Percentiles rank a stretch among this genome's conserved stretches.
These are phyloP conservation scores for Camellia oleifera DNA, from an alignment of 179 eudicot species.

Conservation along the genomic window DNA sequence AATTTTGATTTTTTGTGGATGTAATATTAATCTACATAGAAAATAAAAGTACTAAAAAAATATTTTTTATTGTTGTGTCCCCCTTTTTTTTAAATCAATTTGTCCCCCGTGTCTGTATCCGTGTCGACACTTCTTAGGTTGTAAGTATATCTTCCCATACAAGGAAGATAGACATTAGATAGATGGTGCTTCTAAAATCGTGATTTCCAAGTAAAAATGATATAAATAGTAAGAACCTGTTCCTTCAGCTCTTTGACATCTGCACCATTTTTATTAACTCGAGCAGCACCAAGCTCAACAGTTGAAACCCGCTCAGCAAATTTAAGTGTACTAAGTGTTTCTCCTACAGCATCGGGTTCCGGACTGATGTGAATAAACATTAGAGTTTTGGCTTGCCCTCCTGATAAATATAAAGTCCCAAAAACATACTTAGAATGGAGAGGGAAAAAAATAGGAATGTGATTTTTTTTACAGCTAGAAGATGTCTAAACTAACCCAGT, in stretches of 20 bases:
- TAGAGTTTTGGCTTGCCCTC: constrained; percentile 94
- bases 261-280: constrained; percentile 59
- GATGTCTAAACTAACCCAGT: constrained; percentile 46
- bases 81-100: too few relatives aligned
- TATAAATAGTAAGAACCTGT: constrained; percentile 46
- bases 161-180: neutral
- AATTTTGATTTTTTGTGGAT: too few relatives aligned
- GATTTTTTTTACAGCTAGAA: neutral
- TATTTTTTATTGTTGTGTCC: too few relatives aligned
- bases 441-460: neutral
- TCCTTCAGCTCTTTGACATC: constrained; percentile 89
- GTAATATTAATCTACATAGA: too few relatives aligned
- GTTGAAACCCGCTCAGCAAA: constrained; percentile 92
- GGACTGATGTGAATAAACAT: constrained; percentile 98
- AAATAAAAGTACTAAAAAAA: too few relatives aligned
- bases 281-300: constrained; percentile 90
- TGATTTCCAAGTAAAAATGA: neutral
- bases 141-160: neutral
- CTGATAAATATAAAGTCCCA: constrained; percentile 23
- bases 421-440: constrained; percentile 2
- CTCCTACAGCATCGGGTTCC: constrained; percentile 75
- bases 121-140: too few relatives aligned
- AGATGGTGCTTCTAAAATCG: constrained; percentile 1
- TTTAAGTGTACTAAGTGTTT: constrained; percentile 86
- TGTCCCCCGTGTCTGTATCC: too few relatives aligned